These are phyloP conservation scores for Epichloe elymi DNA, from an alignment of 2,329 filamentous ascomycete species.

Conservation along the genomic window DNA sequence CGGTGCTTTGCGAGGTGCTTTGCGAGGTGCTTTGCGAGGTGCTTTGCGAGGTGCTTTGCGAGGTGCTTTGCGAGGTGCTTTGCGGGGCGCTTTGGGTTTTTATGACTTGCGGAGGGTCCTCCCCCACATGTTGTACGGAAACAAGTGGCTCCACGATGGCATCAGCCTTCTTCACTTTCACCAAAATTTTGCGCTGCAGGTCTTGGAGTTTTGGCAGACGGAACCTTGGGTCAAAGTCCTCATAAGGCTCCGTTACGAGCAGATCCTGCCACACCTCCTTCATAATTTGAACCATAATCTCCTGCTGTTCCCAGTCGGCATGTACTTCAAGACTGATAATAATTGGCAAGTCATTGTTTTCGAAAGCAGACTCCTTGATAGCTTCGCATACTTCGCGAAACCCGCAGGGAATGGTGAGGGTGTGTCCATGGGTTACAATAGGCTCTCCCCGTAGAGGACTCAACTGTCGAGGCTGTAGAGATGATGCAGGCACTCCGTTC, in stretches of 20 bases:
- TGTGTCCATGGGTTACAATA: constrained; percentile 71
- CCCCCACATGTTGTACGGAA: not conserved
- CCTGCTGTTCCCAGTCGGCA: constrained; percentile 68
- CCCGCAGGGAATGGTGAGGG: constrained; percentile 70
- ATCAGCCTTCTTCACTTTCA: constrained; percentile 60
- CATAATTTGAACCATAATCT: constrained; percentile 91
- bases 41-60: constrained; percentile 9
- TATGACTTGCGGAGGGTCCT: constrained; percentile 5
- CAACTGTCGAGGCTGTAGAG: constrained; percentile 5
- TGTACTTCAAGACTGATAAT: constrained; percentile 93
- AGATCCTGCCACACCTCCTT: constrained; percentile 69
- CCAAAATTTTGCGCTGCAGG: constrained; percentile 65
- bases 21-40: constrained; percentile 9
- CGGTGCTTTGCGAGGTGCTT: constrained; percentile 11
- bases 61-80: constrained; percentile 12
- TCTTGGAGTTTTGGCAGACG: constrained; percentile 57
- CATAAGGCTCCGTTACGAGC: constrained; percentile 48
- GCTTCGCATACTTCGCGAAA: constrained; percentile 79
- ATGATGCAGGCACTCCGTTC: not conserved
- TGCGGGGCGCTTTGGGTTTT: constrained; percentile 15
- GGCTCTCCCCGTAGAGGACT: constrained; percentile 46
- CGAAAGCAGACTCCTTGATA: constrained; percentile 68
- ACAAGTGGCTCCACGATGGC: constrained; percentile 15
- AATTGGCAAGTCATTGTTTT: constrained; percentile 61
- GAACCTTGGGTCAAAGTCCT: constrained; percentile 36